Evolutionary conservation across 2,329 filamentous ascomycete species (phyloP).

Genomic region (Periglandula ipomoeae): DNA sequence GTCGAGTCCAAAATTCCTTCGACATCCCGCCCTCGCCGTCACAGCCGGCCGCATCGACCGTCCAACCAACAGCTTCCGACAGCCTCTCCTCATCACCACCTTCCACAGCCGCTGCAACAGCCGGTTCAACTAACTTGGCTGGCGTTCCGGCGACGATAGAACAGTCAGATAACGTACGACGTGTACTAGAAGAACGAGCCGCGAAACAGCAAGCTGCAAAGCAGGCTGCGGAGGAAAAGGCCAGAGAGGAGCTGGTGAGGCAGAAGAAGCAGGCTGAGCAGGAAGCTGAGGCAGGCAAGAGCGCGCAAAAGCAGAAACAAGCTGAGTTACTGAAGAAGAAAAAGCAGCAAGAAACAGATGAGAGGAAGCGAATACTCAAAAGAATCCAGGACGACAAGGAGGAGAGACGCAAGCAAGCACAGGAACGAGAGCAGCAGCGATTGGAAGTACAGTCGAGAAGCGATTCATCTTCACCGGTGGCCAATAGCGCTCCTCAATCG

Average conservation of each 20-base stretch:
- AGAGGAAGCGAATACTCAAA: constrained; percentile 61
- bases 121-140: constrained; percentile 11
- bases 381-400: constrained; percentile 70
- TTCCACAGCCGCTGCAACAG: constrained; percentile 4
- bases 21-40: constrained; percentile 14
- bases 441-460: constrained; percentile 18
- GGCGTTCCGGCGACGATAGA: constrained; percentile 15
- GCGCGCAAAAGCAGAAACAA: constrained; percentile 36
- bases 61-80: constrained; percentile 5
- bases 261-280: constrained; percentile 37
- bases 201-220: constrained; percentile 33
- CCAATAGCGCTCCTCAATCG: constrained; percentile 21
- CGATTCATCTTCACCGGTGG: constrained; percentile 20
- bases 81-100: constrained; percentile 6
- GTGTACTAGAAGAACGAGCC: constrained; percentile 42
- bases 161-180: constrained; percentile 24
- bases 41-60: constrained; percentile 8
- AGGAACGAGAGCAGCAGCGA: constrained; percentile 36
- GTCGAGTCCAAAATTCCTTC: constrained; percentile 27
- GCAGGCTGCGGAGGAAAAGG: constrained; percentile 34
- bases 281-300: constrained; percentile 26
- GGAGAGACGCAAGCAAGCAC: constrained; percentile 50
- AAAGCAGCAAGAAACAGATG: constrained; percentile 56
- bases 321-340: constrained; percentile 50
- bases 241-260: constrained; percentile 40